Conservation (phyloP, 2,329 filamentous ascomycete species). For the Pseudogymnoascus sp. region DNA sequence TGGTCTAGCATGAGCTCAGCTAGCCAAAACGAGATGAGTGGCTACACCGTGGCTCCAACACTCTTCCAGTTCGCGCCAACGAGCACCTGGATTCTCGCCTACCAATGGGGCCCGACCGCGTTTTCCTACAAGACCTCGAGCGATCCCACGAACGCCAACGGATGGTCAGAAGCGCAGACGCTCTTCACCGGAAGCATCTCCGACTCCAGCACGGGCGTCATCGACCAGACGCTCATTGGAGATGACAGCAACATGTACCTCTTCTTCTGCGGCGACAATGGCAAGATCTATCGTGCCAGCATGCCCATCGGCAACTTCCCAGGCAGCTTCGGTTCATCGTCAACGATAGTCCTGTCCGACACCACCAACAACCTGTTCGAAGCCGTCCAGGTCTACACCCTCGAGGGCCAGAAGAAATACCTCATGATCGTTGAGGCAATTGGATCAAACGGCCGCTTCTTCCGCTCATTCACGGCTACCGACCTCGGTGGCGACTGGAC, state of each 20-base stretch:
- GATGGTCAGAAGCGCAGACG: constrained; percentile 45
- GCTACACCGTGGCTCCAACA: constrained; percentile 47
- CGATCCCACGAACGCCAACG: constrained; percentile 48
- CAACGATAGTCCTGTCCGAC: constrained; percentile 44
- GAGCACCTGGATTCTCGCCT: constrained; percentile 51
- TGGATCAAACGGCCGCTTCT: constrained; percentile 50
- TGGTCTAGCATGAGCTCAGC: constrained; percentile 44
- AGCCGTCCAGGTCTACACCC: constrained; percentile 57
- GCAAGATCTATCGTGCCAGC: constrained; percentile 54
- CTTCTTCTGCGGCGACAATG: constrained; percentile 61
- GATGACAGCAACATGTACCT: constrained; percentile 55
- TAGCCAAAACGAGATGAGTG: constrained; percentile 43
- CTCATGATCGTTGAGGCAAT: constrained; percentile 61
- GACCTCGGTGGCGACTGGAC: constrained; percentile 51
- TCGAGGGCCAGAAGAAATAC: constrained; percentile 46
- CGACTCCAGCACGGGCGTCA: constrained; percentile 43
- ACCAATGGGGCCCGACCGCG: constrained; percentile 52
- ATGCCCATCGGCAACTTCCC: constrained; percentile 58
- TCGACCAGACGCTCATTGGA: constrained; percentile 57
- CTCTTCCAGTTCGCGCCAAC: constrained; percentile 57
- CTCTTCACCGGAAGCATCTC: constrained; percentile 50
- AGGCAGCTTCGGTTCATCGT: constrained; percentile 45
- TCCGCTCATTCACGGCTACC: constrained; percentile 57
- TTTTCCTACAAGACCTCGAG: constrained; percentile 54
- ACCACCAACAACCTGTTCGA: constrained; percentile 52